Evolutionary conservation across 78 protist species (phyloP), one percentile per base, ranked within the genome.

Genomic region (Pigoraptor vietnamica): DNA sequence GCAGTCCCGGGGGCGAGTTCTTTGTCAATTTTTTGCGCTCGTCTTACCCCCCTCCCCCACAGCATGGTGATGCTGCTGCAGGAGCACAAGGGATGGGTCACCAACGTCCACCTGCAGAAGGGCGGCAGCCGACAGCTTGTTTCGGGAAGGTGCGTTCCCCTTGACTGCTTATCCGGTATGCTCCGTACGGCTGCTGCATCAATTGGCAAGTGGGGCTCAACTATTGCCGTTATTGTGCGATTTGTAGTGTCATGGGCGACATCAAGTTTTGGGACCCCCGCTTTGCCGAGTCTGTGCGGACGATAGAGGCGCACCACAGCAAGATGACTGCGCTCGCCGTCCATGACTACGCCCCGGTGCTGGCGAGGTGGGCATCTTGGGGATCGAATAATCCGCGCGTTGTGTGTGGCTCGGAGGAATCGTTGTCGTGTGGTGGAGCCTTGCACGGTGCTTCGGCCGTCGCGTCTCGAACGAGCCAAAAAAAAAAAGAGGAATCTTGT

Each of bases 321-420:
- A n/a, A 33, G 32, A 55, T 95, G 92, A 79, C 91, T 1, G 67
- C 95, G 1, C 37, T 95, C 29, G 93, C 93, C 21, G 86, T 95
- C 34, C 96, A 95, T 86, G 48, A 89, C 87, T 23, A n/a, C 33
- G 95, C 95, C 29, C 95, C 96, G 10, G 2, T 95, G n/a, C 10
- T 95, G 0, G 96, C 96, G 35, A 9, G 67, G 93, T 48, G 67
- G 67, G 67, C 67, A 48, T 14, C 67, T 6, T 14, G 67, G 29
- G 67, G n/a, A n/a, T n/a, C n/a, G n/a, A n/a, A 48, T 6, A 48
- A 48, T 6, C 67, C 67, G 67, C 67, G n/a, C n/a, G n/a, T n/a
- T 14, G 25, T 40, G 25, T 24, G 21, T 39, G 10, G n/a, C n/a
- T n/a, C n/a, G n/a, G n/a, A n/a, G n/a, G n/a, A n/a, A n/a, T n/a